phyloP scores from a whole-genome alignment of 257 asterid genomes.

The Capsicum rhomboideum region DNA sequence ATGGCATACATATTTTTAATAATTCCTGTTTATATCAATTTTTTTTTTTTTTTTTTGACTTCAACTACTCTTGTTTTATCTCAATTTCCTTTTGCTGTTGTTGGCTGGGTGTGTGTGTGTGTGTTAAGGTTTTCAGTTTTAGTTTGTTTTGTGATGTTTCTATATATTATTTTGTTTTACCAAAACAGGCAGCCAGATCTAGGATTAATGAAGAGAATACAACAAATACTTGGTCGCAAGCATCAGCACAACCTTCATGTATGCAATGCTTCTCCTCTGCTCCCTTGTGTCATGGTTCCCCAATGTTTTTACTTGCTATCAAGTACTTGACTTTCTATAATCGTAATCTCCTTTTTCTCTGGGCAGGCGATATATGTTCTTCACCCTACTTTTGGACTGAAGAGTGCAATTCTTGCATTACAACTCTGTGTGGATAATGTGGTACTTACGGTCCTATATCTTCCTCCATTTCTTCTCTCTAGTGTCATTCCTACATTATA shows the following conservation, averaged over 20 bases:
- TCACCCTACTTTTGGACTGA: conserved; percentile 90
- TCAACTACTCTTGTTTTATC: neutral
- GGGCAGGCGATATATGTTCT: conserved; percentile 81
- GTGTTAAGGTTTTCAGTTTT: neutral
- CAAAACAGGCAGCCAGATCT: conserved; percentile 83
- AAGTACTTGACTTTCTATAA: neutral
- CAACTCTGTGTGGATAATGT: conserved; percentile 64
- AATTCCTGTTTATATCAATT: neutral
- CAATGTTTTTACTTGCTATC: neutral
- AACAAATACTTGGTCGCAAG: conserved; percentile 91
- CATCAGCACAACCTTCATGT: conserved; percentile 96
- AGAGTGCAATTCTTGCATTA: conserved; percentile 74
- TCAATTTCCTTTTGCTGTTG: neutral
- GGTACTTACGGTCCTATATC: conserved; percentile 29
- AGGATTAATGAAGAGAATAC: conserved; percentile 89
- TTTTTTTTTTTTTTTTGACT: neutral
- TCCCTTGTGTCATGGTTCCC: too few species aligned
- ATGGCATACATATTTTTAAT: neutral
- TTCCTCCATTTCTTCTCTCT: neutral
- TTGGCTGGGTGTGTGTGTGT: too few species aligned
- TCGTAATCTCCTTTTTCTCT: neutral
- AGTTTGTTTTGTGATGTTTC: conserved; percentile 1
- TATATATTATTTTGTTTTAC: neutral
- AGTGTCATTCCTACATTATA: neutral
- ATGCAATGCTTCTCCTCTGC: conserved; percentile 15